Conservation (phyloP, 2,329 filamentous ascomycete genomes). For the Fonsecaea monophora region DNA sequence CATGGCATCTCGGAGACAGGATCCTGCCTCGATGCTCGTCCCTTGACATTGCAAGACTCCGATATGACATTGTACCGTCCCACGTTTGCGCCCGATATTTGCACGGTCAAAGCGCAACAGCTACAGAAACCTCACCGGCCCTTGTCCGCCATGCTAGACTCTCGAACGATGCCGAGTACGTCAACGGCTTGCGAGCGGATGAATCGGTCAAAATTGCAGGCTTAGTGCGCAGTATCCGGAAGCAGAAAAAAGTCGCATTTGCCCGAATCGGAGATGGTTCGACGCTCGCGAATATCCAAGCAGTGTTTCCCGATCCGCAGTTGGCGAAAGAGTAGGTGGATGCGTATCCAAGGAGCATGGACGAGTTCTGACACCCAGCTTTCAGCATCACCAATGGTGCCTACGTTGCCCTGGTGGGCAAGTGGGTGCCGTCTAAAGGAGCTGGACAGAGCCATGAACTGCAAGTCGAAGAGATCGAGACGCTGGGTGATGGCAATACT, state of each 20-base stretch:
- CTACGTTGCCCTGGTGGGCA: slow-evolving; percentile 77
- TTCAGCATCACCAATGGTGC: slow-evolving; percentile 80
- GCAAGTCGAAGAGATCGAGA: slow-evolving; percentile 70
- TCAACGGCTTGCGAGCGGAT: slow-evolving; percentile 2
- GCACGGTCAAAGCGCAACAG: slow-evolving; percentile 13
- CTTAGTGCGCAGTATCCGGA: slow-evolving; percentile 61
- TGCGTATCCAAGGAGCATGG: slow-evolving; percentile 39
- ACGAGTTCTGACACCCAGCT: slow-evolving; percentile 36
- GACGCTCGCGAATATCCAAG: slow-evolving; percentile 78
- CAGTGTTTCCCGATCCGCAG: slow-evolving; percentile 70
- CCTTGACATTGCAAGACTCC: slow-evolving; percentile 1
- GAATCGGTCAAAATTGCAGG: slow-evolving; percentile 32
- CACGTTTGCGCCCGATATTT: not conserved
- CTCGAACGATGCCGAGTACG: slow-evolving; percentile 6
- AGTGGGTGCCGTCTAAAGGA: slow-evolving; percentile 72
- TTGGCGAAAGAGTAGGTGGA: slow-evolving; percentile 73
- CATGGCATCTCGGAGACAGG: slow-evolving; percentile 23
- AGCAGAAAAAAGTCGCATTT: slow-evolving; percentile 84
- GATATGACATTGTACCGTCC: not conserved
- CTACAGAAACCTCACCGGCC: not conserved
- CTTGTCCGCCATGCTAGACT: slow-evolving; percentile 26
- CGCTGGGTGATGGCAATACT: slow-evolving; percentile 76
- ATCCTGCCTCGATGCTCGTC: slow-evolving; percentile 2
- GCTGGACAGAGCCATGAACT: slow-evolving; percentile 80
- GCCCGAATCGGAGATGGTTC: slow-evolving; percentile 88